Evolutionary conservation across 257 asterid species (phyloP).

Genomic region (Asclepias syriaca): DNA sequence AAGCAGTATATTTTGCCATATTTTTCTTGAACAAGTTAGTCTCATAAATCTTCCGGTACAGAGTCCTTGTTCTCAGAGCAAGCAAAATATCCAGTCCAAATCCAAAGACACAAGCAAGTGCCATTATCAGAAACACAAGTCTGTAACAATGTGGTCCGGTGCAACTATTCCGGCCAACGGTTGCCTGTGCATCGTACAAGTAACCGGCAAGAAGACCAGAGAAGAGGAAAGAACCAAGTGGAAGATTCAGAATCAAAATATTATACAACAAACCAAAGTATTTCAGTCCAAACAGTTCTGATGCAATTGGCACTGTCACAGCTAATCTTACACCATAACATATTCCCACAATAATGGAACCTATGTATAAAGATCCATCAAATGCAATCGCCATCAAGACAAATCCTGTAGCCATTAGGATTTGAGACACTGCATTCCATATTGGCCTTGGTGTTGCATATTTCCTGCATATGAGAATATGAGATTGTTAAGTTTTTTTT

Average conservation of each 20-base stretch:
- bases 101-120: constrained; percentile 17
- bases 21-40: constrained; percentile 5
- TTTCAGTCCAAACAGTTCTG: constrained; percentile 24
- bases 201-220: constrained; percentile 29
- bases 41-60: constrained; percentile 17
- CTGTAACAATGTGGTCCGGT: constrained; percentile 22
- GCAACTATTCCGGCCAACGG: constrained; percentile 17
- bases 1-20: not conserved
- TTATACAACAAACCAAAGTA: constrained; percentile 19
- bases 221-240: constrained; percentile 30
- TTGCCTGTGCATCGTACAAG: constrained; percentile 24
- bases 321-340: constrained; percentile 27
- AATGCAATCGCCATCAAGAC: constrained; percentile 16
- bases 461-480: constrained; percentile 10
- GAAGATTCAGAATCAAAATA: constrained; percentile 24
- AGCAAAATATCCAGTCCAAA: constrained; percentile 19
- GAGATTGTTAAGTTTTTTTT: not conserved
- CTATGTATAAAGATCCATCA: constrained; percentile 22
- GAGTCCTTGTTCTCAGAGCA: constrained; percentile 15
- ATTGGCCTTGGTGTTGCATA: constrained; percentile 22
- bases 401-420: constrained; percentile 15
- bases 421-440: constrained; percentile 18
- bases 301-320: constrained; percentile 21
- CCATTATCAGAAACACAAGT: constrained; percentile 20
- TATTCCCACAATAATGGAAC: constrained; percentile 18